Percentiles rank a stretch among this genome's conserved stretches.
phyloP scores from a whole-genome alignment of 306 rosid species.

The Lathyrus tuberosus region DNA sequence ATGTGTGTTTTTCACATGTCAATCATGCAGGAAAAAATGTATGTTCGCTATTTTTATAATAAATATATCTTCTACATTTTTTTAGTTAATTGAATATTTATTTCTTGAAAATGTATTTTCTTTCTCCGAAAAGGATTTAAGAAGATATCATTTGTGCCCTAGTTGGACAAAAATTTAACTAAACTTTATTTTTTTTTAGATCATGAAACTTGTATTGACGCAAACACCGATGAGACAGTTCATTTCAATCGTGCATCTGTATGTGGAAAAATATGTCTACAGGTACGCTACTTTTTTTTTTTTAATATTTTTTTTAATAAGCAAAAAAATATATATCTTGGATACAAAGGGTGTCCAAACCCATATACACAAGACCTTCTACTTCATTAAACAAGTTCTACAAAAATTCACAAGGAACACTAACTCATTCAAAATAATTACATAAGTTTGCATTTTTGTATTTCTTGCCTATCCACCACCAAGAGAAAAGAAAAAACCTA shows the following conservation, averaged over 20 bases:
- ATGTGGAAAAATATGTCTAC: slow-evolving; percentile 65
- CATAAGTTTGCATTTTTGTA: no score
- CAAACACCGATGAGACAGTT: slow-evolving; percentile 29
- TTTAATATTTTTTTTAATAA: no score
- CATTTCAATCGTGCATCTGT: slow-evolving; percentile 35
- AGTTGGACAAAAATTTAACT: neutral
- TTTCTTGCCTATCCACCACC: no score
- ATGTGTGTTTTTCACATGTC: slow-evolving; percentile 44
- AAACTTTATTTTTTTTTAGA: slow-evolving; percentile 41
- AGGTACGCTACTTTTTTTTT: no score
- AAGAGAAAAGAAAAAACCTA: no score
- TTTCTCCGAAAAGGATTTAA: neutral
- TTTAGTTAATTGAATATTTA: neutral
- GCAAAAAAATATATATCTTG: no score
- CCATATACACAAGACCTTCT: no score
- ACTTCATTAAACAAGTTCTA: no score
- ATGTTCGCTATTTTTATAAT: slow-evolving; percentile 15
- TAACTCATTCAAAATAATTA: no score
- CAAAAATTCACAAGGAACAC: no score
- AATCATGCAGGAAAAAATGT: slow-evolving; percentile 67
- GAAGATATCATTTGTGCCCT: no score
- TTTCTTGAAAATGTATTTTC: neutral
- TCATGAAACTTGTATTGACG: slow-evolving; percentile 53
- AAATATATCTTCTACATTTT: neutral
- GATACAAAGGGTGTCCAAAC: no score